Evolutionary conservation across 2,329 filamentous ascomycete genomes (phyloP).

Genomic region (Sarocladiaceae sp.): DNA sequence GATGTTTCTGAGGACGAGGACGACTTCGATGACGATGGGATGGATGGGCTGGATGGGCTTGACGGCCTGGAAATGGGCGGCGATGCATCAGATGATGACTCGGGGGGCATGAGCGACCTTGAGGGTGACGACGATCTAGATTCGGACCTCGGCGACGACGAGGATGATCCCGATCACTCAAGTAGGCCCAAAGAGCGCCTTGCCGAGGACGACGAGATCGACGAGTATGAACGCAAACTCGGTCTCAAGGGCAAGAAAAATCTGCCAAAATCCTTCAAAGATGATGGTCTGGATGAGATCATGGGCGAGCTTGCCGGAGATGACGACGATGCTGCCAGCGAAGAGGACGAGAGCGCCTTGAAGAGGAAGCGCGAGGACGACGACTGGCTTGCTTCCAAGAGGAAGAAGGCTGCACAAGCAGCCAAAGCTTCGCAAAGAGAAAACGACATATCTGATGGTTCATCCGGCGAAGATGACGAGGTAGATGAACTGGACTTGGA

Average conservation of each 20-base stretch:
- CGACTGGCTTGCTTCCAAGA: slow-evolving; percentile 57
- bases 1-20: slow-evolving; percentile 16
- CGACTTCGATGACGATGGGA: slow-evolving; percentile 16
- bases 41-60: slow-evolving; percentile 13
- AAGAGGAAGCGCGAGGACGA: slow-evolving; percentile 58
- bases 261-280: slow-evolving; percentile 66
- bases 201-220: slow-evolving; percentile 85
- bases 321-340: slow-evolving; percentile 39
- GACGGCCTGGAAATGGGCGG: slow-evolving; percentile 19
- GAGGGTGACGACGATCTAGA: neutral
- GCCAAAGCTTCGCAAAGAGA: slow-evolving; percentile 3
- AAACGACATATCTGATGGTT: slow-evolving; percentile 17
- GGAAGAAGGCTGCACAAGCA: slow-evolving; percentile 33
- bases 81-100: neutral
- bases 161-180: slow-evolving; percentile 24
- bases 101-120: slow-evolving; percentile 18
- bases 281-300: slow-evolving; percentile 79
- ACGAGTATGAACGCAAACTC: slow-evolving; percentile 79
- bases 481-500: slow-evolving; percentile 30
- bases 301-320: slow-evolving; percentile 55
- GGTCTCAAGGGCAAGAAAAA: slow-evolving; percentile 74
- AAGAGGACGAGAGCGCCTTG: slow-evolving; percentile 52
- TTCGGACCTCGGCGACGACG: slow-evolving; percentile 1
- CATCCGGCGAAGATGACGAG: slow-evolving; percentile 20
- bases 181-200: slow-evolving; percentile 56